Base-by-base conservation (phyloP, 768 basidiomycete species). In the Russula dissimulans region DNA sequence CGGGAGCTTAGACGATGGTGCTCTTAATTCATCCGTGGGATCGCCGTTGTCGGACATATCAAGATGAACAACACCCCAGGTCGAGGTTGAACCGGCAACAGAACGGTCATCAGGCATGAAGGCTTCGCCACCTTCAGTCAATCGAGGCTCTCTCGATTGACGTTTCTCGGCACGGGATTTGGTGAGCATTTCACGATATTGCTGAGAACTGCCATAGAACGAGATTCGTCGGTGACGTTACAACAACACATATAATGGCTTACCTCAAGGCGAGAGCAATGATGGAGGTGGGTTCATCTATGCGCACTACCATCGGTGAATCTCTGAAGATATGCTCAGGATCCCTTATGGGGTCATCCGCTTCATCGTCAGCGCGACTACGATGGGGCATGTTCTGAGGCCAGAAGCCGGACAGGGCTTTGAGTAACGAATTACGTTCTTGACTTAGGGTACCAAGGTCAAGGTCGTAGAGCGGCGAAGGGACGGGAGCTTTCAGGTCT, bases 281-380 rank as follows among this genome's bases (percentile, higher is more conserved):
- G 68, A 98, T 97, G 17, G 95, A 97, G 0, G 95, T 97, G 3
- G 95, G 97, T 69, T 99, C 97, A 70, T 97, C 94, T 18, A 93
- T 93, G 18, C 95, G 82, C 18, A 99, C 88, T 53, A 97, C 86
- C 83, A 98, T 95, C 2, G 88, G 86, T 15, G 91, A 93, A 68
- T 95, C 95, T 41, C 91, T 81, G 74, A 97, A 97, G 50, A 98
- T 87, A 69, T 98, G 93, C 67, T 97, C 95, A 1, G 86, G 86
- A 69, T 91, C 87, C 62, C 80, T 79, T 71, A 86, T 79, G 4
- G 82, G 81, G 67, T 90, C 86, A 11, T 87, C 86, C 5, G 57
- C 75, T 67, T 86, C 83, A 63, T 81, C 74, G 38, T 77, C 83
- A 69, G 79, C 74, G 10, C 90, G 81, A 61, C 72, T 75, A 17